Evolutionary conservation across 2,329 filamentous ascomycete genomes (phyloP), one percentile per base, ranked within the genome.

Genomic region (Didymella keratinophila): DNA sequence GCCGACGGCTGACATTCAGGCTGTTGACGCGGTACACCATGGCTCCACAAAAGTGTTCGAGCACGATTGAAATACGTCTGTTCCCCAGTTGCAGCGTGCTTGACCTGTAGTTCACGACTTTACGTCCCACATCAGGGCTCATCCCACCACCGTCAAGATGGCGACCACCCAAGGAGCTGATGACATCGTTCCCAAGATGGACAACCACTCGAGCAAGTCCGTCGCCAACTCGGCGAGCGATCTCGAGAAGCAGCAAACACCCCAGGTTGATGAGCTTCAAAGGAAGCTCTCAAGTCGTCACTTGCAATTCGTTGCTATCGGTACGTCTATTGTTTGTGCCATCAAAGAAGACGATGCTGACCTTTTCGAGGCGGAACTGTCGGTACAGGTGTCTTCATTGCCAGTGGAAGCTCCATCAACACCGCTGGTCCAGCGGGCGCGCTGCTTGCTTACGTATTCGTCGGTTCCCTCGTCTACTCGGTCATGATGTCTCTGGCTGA

Each of bases 391-490:
- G 75, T 85, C 4, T 86, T 84, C 68, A 79, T 85, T 47, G 80
- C 82, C 32, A 79, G 79, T 39, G 83, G 82, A 25, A 67, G 73
- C 49, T 79, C 81, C 2, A 76, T 84, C 50, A 76, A 78, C 10
- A 79, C 72, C 6, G 81, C 79, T 65, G 83, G 83, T 20, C 83
- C 82, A 36, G 75, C 75, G 8, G 80, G 80, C 46, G 76, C 81
- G 25, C 72, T 83, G 34, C 70, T 82, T 55, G 80, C 79, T 36
- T 82, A 80, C 62, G 66, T 72, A 39, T 78, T 82, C 49, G 72
- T 93, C 70, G 91, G 89, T 50, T 81, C 85, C 16, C 84, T 93
- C 58, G 85, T 94, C 46, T 94, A 86, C 80, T 87, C 87, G 4
- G 87, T 93, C 76, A 93, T 94, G 88, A 71, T 74, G 60, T 82